Base-by-base conservation (phyloP, 2,329 filamentous ascomycete species). In the Ascochyta fabae region DNA sequence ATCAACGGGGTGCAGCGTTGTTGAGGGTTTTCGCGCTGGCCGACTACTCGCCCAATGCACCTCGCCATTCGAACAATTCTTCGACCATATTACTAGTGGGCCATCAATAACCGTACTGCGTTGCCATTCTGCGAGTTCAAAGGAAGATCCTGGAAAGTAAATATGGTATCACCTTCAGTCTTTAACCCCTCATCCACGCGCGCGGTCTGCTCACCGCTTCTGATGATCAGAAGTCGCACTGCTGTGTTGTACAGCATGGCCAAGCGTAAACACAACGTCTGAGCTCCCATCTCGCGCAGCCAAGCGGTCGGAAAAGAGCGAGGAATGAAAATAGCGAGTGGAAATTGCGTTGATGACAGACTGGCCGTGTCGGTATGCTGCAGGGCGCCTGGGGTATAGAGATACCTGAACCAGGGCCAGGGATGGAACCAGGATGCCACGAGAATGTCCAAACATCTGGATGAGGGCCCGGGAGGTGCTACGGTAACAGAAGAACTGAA, bases 401-500 rank as follows among this genome's bases (percentile, higher is more conserved):
- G 27, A 26, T 29, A 36, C 39, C 45, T 39, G 6, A 31, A 24
- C 39, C 39, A 44, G 27, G 27, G 40, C 23, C 22, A 19, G 33
- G 31, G 7, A 22, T 23, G 13, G 31, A 27, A 24, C 53, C 33
- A 36, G 53, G 53, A 43, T 56, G 47, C 53, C 53, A 56, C 47
- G 53, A 56, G 53, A 56, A 51, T 35, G 8, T 48, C 53, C 53
- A 47, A 22, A 40, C 15, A 23, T 31, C 26, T 43, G 47, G 43
- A 44, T 35, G 15, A 27, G 24, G 24, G 38, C 15, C 31, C 31
- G 22, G 15, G 42, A 46, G 16, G 47, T 53, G 44, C 15, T 47
- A 48, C 50, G 50, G 50, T 51, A 56, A 56, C 53, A 43, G 53
- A 50, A 56, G 29, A 31, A 47, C 47, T 36, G 47, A 56, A 51